Percentiles rank a stretch among this genome's conserved stretches.
Evolutionary conservation across 2,329 filamentous ascomycete genomes (phyloP).

Genomic region (Ophiobolus disseminans): DNA sequence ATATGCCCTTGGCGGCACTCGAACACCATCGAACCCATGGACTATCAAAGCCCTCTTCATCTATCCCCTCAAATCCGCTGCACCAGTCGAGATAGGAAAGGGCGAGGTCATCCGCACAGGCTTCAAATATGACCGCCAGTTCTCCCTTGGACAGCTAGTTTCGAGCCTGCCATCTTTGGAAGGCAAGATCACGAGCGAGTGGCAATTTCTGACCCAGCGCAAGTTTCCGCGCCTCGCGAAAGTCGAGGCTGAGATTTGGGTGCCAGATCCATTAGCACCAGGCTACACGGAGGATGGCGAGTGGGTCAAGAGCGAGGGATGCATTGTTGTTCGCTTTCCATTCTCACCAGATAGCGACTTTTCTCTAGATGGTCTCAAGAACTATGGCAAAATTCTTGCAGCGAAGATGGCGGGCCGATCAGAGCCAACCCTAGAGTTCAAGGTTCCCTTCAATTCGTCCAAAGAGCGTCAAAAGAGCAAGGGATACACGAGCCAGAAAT

Average conservation of each 20-base stretch:
- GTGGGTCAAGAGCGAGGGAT: slow-evolving; percentile 63
- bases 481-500: slow-evolving; percentile 66
- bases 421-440: slow-evolving; percentile 67
- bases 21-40: slow-evolving; percentile 38
- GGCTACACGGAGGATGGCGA: slow-evolving; percentile 58
- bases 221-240: slow-evolving; percentile 74
- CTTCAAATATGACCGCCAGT: slow-evolving; percentile 80
- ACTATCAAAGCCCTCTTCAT: slow-evolving; percentile 74
- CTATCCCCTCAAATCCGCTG: slow-evolving; percentile 85
- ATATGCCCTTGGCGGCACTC: slow-evolving; percentile 49
- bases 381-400: slow-evolving; percentile 41
- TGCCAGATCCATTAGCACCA: slow-evolving; percentile 67
- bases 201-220: slow-evolving; percentile 75
- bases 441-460: slow-evolving; percentile 70
- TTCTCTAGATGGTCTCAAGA: slow-evolving; percentile 40
- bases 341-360: slow-evolving; percentile 49
- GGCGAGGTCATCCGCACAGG: slow-evolving; percentile 72
- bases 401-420: slow-evolving; percentile 50
- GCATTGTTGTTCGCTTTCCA: slow-evolving; percentile 72
- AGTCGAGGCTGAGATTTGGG: slow-evolving; percentile 71
- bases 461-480: slow-evolving; percentile 63
- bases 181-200: slow-evolving; percentile 54
- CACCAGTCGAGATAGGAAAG: slow-evolving; percentile 73
- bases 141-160: slow-evolving; percentile 75
- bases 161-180: slow-evolving; percentile 53